Evolutionary conservation across 2,329 filamentous ascomycete species (phyloP).

Genomic region (Aspergillus luchuensis): DNA sequence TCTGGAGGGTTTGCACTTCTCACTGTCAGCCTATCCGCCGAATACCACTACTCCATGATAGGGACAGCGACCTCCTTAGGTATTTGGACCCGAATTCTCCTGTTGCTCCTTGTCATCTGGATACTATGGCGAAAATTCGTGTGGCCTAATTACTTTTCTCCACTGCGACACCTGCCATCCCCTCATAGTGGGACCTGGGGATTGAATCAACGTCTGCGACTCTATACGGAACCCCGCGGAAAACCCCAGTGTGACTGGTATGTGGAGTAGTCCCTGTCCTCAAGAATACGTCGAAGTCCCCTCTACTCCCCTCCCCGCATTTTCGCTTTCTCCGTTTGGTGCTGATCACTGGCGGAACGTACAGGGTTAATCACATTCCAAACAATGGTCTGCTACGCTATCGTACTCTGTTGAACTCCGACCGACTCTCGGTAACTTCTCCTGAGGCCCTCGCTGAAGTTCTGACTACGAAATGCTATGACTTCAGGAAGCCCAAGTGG

Average conservation of each 20-base stretch:
- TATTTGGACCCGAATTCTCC: too few species aligned
- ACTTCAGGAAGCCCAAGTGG: neutral
- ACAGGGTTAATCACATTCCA: too few species aligned
- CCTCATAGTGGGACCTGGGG: neutral
- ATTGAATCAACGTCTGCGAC: neutral
- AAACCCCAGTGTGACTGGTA: neutral
- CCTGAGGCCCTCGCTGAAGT: slow-evolving; percentile 7
- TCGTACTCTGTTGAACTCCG: neutral
- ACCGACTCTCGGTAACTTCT: slow-evolving; percentile 1
- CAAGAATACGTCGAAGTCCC: too few species aligned
- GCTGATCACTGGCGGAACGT: neutral
- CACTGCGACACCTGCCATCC: neutral
- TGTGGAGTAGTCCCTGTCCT: neutral
- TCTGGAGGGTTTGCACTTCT: too few species aligned
- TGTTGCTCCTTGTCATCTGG: too few species aligned
- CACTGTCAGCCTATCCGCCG: too few species aligned
- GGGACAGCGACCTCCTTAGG: too few species aligned
- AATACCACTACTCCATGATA: too few species aligned
- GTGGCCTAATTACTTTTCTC: neutral
- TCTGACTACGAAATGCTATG: neutral
- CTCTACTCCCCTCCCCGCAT: too few species aligned
- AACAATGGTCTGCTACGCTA: slow-evolving; percentile 4
- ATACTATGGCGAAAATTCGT: neutral
- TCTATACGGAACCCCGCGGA: neutral
- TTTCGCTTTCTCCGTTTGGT: neutral